Conservation (phyloP, 176 grass and related monocot genomes). For the Eragrostis curvula region DNA sequence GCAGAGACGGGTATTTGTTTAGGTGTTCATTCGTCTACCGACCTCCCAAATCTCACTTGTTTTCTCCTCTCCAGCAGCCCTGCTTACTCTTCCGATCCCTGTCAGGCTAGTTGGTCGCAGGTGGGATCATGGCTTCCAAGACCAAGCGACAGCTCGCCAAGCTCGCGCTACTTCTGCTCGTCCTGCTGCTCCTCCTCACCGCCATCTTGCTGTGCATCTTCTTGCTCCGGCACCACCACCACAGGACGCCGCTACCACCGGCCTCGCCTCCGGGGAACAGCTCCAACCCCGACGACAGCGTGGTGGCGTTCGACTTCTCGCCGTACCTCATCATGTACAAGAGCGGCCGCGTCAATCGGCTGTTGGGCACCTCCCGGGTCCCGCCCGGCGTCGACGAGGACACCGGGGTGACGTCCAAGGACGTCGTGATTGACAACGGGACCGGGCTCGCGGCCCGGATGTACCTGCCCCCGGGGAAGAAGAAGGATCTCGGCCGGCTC, state of each 20-base stretch:
- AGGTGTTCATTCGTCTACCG: slow-evolving; percentile 12
- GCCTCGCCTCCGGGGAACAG: slow-evolving; percentile 33
- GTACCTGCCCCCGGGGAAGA: slow-evolving; percentile 50
- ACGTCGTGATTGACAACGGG: slow-evolving; percentile 52
- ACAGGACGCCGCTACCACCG: background rate
- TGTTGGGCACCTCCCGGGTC: slow-evolving; percentile 47
- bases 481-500: slow-evolving; percentile 26
- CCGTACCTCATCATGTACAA: slow-evolving; percentile 73
- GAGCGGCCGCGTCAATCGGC: slow-evolving; percentile 61
- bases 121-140: slow-evolving; percentile 41
- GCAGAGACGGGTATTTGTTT: background rate
- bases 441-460: slow-evolving; percentile 58
- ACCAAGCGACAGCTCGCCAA: slow-evolving; percentile 43
- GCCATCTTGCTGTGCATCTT: slow-evolving; percentile 43
- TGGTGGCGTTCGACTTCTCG: slow-evolving; percentile 64
- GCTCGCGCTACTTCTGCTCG: background rate
- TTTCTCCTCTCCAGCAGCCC: background rate
- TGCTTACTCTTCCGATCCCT: slow-evolving; percentile 19
- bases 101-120: slow-evolving; percentile 19
- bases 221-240: slow-evolving; percentile 43
- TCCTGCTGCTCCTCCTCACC: slow-evolving; percentile 35
- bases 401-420: slow-evolving; percentile 64
- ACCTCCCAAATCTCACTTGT: slow-evolving; percentile 14
- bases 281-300: slow-evolving; percentile 57
- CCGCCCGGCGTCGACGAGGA: slow-evolving; percentile 42